Evolutionary conservation across 1,139 yeast genomes (phyloP).

Genomic region (Kazachstania sp.): DNA sequence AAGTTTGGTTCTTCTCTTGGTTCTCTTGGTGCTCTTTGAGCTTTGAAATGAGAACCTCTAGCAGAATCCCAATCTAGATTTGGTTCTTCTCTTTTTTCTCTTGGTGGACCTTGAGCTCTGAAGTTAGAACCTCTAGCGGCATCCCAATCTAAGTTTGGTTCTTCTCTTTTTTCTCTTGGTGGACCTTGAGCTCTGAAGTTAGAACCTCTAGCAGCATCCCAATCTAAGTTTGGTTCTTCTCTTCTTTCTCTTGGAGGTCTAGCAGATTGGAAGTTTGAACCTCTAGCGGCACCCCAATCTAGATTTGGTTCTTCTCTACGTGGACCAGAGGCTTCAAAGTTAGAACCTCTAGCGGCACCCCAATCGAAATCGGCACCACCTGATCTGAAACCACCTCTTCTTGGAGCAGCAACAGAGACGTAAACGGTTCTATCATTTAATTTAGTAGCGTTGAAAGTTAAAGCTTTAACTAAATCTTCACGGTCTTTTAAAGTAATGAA

Average conservation of each 20-base stretch:
- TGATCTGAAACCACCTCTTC: constrained; percentile 42
- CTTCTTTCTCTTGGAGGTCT: constrained; percentile 32
- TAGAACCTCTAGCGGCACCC: constrained; percentile 44
- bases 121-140: constrained; percentile 40
- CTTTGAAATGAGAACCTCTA: constrained; percentile 33
- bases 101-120: constrained; percentile 29
- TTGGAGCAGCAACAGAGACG: constrained; percentile 74
- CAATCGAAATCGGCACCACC: constrained; percentile 48
- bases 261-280: constrained; percentile 24
- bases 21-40: constrained; percentile 24
- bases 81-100: constrained; percentile 38
- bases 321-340: constrained; percentile 27
- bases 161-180: constrained; percentile 31
- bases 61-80: constrained; percentile 57
- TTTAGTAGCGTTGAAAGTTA: constrained; percentile 54
- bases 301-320: constrained; percentile 30
- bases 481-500: constrained; percentile 70
- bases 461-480: constrained; percentile 59
- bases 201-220: constrained; percentile 45
- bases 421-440: constrained; percentile 71
- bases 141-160: constrained; percentile 40
- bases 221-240: constrained; percentile 36
- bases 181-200: constrained; percentile 23
- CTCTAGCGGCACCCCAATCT: constrained; percentile 58
- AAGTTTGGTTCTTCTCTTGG: constrained; percentile 44